Conservation (phyloP, 2,329 filamentous ascomycete genomes). For the Colletotrichum sp. region DNA sequence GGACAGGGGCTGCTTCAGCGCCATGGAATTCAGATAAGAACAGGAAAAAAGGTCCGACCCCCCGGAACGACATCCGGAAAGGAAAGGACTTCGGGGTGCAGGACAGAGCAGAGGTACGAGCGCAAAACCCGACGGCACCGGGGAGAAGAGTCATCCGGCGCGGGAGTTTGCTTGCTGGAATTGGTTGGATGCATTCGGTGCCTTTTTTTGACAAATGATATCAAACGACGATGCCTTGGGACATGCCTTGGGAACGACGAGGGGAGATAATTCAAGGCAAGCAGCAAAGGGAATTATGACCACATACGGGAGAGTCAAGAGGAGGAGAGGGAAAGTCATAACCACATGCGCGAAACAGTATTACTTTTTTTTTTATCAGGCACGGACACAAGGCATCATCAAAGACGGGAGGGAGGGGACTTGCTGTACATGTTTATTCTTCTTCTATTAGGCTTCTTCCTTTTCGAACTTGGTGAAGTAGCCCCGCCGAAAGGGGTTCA, state of each 20-base stretch:
- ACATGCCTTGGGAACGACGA: conserved; percentile 7
- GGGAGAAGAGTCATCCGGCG: neutral
- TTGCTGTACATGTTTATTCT: conserved; percentile 8
- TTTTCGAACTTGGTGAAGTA: conserved; percentile 63
- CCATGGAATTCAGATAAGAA: conserved; percentile 75
- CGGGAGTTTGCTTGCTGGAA: neutral
- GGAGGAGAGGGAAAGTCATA: neutral
- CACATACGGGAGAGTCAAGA: neutral
- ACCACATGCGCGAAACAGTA: neutral
- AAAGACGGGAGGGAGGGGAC: neutral
- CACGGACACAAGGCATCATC: conserved; percentile 18
- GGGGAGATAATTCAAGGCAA: neutral
- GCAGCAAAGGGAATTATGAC: neutral
- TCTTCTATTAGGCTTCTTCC: conserved; percentile 23
- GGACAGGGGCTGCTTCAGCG: conserved; percentile 81
- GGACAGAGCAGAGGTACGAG: neutral
- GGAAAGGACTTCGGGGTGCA: neutral
- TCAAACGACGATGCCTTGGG: conserved; percentile 13
- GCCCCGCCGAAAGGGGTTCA: conserved; percentile 64
- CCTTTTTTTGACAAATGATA: conserved; percentile 12
- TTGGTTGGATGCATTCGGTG: neutral
- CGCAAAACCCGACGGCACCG: neutral
- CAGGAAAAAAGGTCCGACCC: conserved; percentile 20
- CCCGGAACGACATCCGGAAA: neutral
- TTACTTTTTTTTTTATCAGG: conserved; percentile 2